These are phyloP conservation scores for Neofusicoccum kwambonambiense DNA, from an alignment of 2,329 filamentous ascomycete species.

Conservation along the genomic window DNA sequence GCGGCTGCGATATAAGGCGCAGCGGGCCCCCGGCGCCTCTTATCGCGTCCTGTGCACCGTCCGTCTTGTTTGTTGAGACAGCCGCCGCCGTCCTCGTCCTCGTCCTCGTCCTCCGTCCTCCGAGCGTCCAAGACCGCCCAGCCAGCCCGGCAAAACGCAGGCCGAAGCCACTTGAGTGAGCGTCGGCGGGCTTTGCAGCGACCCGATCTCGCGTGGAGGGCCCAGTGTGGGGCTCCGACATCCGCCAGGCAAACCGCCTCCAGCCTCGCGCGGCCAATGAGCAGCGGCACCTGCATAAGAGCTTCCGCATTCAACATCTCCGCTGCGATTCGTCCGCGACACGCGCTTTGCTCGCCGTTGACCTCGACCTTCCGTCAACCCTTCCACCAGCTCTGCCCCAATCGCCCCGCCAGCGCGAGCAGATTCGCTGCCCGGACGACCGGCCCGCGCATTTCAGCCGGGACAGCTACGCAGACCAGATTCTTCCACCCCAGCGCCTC, in stretches of 20 bases:
- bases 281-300: not conserved
- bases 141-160: not conserved
- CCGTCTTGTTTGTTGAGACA: not conserved
- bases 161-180: not conserved
- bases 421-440: not conserved
- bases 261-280: not conserved
- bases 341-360: not conserved
- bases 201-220: slow-evolving; percentile 13
- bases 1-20: not conserved
- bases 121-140: not conserved
- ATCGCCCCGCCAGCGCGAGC: no score
- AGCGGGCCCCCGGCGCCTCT: not conserved
- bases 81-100: not conserved
- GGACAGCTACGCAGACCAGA: no score
- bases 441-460: slow-evolving; percentile 4
- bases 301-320: not conserved
- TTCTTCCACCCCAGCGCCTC: not conserved
- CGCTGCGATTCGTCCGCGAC: not conserved
- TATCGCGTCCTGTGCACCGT: not conserved
- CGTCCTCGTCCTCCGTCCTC: no score
- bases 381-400: not conserved
- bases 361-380: not conserved
- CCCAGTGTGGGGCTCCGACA: slow-evolving; percentile 7
- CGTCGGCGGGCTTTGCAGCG: slow-evolving; percentile 3
- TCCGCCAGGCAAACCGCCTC: not conserved